These are phyloP conservation scores for Syzygium oleosum DNA, from an alignment of 345 rosid species.

Conservation along the genomic window DNA sequence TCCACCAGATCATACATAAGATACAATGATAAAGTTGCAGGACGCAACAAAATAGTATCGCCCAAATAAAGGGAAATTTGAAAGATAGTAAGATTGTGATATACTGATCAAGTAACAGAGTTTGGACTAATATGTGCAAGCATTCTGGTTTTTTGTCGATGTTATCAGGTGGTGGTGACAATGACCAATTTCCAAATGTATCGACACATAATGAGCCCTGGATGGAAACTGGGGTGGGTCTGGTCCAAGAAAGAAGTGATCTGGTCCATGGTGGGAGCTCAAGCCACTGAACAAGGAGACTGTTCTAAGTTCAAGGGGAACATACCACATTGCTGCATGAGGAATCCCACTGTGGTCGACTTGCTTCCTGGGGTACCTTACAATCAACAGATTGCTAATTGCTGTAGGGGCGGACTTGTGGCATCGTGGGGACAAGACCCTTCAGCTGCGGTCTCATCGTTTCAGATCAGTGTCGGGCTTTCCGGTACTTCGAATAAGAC, in stretches of 20 bases:
- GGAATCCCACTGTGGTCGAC: conserved; percentile 30
- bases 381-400: conserved; percentile 34
- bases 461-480: conserved; percentile 36
- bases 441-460: conserved; percentile 21
- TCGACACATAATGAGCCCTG: conserved; percentile 34
- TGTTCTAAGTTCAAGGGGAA: conserved; percentile 42
- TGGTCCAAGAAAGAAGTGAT: conserved; percentile 45
- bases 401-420: conserved; percentile 40
- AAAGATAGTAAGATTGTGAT: not conserved
- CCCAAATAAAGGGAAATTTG: not conserved
- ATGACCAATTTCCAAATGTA: conserved; percentile 33
- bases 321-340: conserved; percentile 36
- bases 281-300: conserved; percentile 43
- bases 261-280: conserved; percentile 39
- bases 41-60: not conserved
- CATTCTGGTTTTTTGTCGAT: not conserved
- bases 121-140: not conserved
- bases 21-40: not conserved
- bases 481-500: conserved; percentile 38
- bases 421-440: conserved; percentile 32
- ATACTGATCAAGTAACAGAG: not conserved
- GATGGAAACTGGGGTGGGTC: conserved; percentile 39
- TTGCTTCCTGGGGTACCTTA: conserved; percentile 36
- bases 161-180: conserved; percentile 32
- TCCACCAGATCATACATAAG: not conserved